phyloP scores from a whole-genome alignment of 805 yeast species.

The Metschnikowia proteae region DNA sequence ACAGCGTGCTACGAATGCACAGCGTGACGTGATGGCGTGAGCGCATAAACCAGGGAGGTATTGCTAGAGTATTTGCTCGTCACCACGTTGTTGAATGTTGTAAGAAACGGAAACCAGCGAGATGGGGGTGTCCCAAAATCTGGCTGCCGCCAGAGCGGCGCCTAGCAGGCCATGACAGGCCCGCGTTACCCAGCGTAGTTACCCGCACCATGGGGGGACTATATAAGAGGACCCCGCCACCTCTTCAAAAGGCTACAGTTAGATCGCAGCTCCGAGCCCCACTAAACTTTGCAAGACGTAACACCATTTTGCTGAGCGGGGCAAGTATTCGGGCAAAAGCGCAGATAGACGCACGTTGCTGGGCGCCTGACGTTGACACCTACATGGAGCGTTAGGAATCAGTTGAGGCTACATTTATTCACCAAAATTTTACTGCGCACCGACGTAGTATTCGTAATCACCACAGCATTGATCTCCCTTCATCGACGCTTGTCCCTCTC shows the following conservation, averaged over 20 bases:
- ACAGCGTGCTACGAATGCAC: not conserved
- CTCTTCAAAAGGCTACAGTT: constrained; percentile 7
- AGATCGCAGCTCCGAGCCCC: constrained; percentile 21
- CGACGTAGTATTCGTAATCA: not conserved
- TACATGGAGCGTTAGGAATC: constrained; percentile 23
- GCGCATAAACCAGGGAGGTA: not conserved
- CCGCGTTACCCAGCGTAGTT: constrained; percentile 5
- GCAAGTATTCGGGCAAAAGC: constrained; percentile 18
- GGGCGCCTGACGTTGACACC: constrained; percentile 25
- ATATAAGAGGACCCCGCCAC: constrained; percentile 1
- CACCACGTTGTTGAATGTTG: not conserved
- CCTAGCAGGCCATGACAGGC: not conserved
- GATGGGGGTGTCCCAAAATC: not conserved
- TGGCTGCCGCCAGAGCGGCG: not conserved
- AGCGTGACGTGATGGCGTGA: not conserved
- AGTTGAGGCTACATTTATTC: constrained; percentile 20
- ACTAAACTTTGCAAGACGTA: constrained; percentile 10
- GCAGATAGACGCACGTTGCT: constrained; percentile 23
- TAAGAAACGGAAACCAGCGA: not conserved
- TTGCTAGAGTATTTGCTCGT: not conserved
- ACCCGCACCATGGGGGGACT: constrained; percentile 10
- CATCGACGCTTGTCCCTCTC: too few species aligned
- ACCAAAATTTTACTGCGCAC: constrained; percentile 3
- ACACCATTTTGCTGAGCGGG: constrained; percentile 12
- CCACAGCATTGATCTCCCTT: not conserved